Conservation (phyloP, 1,139 yeast species). For the Hansenula sp. region DNA sequence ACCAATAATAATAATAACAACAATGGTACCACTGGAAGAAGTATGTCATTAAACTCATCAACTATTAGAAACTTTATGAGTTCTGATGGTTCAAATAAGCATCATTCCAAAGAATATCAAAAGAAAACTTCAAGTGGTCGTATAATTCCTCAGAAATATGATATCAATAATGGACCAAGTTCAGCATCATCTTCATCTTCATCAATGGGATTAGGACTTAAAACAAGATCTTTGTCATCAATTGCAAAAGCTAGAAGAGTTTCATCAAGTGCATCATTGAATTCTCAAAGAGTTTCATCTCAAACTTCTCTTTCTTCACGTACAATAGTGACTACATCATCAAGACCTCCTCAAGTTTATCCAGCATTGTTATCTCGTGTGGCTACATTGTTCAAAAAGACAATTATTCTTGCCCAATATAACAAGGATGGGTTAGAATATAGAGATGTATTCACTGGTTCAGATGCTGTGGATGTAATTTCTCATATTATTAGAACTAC, state of each 20-base stretch:
- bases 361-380: conserved; percentile 89
- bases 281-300: conserved; percentile 21
- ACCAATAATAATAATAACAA: neutral
- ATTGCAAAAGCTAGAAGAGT: conserved; percentile 27
- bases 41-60: conserved; percentile 29
- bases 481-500: conserved; percentile 83
- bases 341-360: conserved; percentile 62
- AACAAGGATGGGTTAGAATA: conserved; percentile 93
- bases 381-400: conserved; percentile 71
- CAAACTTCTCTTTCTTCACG: conserved; percentile 18
- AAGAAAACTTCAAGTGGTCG: conserved; percentile 35
- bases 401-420: conserved; percentile 68
- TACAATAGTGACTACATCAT: conserved; percentile 18
- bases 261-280: conserved; percentile 26
- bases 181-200: conserved; percentile 1
- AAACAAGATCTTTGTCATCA: conserved; percentile 31
- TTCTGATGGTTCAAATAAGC: conserved; percentile 10
- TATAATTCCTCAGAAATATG: conserved; percentile 37
- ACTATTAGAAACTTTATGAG: conserved; percentile 25
- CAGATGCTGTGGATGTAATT: conserved; percentile 87
- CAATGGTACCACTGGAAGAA: conserved; percentile 18
- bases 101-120: conserved; percentile 20
- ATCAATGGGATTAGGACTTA: conserved; percentile 29
- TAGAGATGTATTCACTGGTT: conserved; percentile 92
- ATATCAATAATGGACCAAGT: conserved; percentile 18